Conservation (phyloP, 805 yeast species). For the Pichia eremophila region DNA sequence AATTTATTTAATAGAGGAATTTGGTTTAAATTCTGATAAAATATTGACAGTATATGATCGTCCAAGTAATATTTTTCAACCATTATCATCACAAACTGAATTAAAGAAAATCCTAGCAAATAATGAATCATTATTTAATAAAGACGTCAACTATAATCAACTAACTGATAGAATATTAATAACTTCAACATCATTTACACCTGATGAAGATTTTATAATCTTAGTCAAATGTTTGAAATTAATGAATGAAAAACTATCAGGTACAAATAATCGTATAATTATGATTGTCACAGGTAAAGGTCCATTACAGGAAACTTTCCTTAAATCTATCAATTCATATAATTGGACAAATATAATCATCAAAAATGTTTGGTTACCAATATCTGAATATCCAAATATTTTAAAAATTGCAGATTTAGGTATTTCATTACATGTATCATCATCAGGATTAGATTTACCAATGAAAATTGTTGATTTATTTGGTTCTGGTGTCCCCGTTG, state of each 20-base stretch:
- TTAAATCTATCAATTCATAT: constrained; percentile 11
- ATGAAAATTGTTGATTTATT: constrained; percentile 96
- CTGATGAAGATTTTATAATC: constrained; percentile 80
- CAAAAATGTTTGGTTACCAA: constrained; percentile 64
- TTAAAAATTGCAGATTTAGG: constrained; percentile 78
- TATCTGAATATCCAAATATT: constrained; percentile 71
- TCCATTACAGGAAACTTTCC: constrained; percentile 53
- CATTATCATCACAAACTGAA: constrained; percentile 29
- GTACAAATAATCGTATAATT: constrained; percentile 36
- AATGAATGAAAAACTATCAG: constrained; percentile 36
- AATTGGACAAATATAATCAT: constrained; percentile 42
- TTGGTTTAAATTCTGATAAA: constrained; percentile 39
- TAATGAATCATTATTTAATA: constrained; percentile 25
- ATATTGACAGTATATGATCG: constrained; percentile 74
- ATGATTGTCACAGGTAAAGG: constrained; percentile 97
- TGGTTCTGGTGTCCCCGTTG: constrained; percentile 91
- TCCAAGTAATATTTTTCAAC: constrained; percentile 62
- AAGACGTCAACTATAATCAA: constrained; percentile 13
- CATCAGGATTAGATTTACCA: constrained; percentile 90
- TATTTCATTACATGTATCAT: constrained; percentile 80
- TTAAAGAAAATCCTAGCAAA: constrained; percentile 26
- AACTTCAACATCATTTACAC: constrained; percentile 89
- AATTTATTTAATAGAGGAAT: constrained; percentile 43
- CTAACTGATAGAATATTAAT: constrained; percentile 54
- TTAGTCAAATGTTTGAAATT: constrained; percentile 57